Conservation (phyloP, 495 filamentous ascomycete genomes). For the Apiosordaria backusii region DNA sequence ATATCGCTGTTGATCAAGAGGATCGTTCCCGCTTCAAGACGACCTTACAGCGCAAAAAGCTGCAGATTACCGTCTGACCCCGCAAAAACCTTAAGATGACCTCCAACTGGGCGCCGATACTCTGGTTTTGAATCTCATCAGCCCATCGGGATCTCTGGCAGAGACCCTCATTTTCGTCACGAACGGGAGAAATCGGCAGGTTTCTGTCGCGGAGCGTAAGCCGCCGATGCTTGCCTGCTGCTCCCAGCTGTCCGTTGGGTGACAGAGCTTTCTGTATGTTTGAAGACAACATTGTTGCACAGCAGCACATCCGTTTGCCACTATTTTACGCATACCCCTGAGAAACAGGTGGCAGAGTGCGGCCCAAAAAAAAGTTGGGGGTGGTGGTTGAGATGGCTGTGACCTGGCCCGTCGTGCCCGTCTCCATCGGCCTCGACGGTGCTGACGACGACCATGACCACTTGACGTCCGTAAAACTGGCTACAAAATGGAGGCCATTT, state of each 20-base stretch:
- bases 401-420: not conserved
- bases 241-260: not conserved
- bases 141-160: not conserved
- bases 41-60: not conserved
- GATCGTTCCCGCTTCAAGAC: not conserved
- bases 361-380: not conserved
- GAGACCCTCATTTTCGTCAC: not conserved
- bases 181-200: not conserved
- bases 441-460: not conserved
- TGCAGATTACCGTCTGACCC: not conserved
- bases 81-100: conserved; percentile 6
- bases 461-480: not conserved
- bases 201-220: not conserved
- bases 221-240: not conserved
- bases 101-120: not conserved
- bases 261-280: not conserved
- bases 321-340: not conserved
- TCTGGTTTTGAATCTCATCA: not conserved
- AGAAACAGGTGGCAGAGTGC: not conserved
- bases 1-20: not conserved
- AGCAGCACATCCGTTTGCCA: not conserved
- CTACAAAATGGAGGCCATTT: not conserved
- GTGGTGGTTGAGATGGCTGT: not conserved
- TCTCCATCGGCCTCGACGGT: not conserved
- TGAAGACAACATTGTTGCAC: not conserved